Conservation (phyloP, 108 stramenopile genomes). For the Skeletonema marinoi region DNA sequence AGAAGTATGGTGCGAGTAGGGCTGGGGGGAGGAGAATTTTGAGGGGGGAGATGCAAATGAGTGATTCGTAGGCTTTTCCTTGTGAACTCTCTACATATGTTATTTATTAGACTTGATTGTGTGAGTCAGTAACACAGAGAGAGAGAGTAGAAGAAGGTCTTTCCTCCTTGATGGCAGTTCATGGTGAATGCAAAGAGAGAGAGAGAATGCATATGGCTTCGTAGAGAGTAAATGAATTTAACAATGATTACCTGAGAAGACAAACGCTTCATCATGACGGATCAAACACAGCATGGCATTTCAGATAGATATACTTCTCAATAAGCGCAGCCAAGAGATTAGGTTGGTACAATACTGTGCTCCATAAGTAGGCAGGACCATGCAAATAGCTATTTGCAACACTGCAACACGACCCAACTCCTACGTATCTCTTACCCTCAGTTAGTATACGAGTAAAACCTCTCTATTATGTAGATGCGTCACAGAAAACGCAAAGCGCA, state of each 20-base stretch:
- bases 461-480: too few species aligned
- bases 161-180: neutral
- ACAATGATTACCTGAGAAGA: neutral
- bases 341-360: too few species aligned
- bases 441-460: too few species aligned
- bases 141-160: neutral
- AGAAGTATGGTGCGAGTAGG: constrained; percentile 13
- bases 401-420: too few species aligned
- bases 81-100: neutral
- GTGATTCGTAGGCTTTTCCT: neutral
- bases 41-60: constrained; percentile 11
- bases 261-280: too few species aligned
- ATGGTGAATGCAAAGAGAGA: neutral
- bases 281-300: too few species aligned
- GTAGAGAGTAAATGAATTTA: neutral
- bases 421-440: too few species aligned
- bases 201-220: neutral
- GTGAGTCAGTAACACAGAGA: neutral
- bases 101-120: neutral
- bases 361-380: too few species aligned
- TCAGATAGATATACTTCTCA: too few species aligned
- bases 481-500: too few species aligned
- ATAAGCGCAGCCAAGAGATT: too few species aligned
- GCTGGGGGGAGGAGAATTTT: constrained; percentile 18
- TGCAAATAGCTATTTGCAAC: too few species aligned